Conservation (phyloP, 352 stramenopile species). For the Poterioochromonas sp. region DNA sequence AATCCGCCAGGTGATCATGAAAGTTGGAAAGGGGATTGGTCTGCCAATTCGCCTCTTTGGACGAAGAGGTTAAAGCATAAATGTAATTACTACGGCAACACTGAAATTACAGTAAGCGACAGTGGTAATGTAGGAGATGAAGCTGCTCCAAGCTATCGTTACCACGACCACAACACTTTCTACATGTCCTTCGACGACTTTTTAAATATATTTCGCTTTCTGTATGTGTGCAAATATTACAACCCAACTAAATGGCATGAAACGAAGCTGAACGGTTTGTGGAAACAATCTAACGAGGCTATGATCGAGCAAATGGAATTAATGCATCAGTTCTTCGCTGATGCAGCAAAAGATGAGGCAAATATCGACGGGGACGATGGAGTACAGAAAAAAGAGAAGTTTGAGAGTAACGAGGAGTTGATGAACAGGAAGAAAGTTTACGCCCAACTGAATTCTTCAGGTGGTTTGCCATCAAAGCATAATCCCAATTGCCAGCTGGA, state of each 20-base stretch:
- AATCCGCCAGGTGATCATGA: constrained; percentile 80
- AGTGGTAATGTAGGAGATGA: too few species aligned
- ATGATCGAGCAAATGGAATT: constrained; percentile 24
- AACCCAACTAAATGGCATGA: constrained; percentile 68
- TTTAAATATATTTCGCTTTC: constrained; percentile 71
- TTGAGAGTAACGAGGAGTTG: too few species aligned
- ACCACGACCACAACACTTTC: constrained; percentile 87
- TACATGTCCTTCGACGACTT: constrained; percentile 92
- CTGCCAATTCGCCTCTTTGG: constrained; percentile 73
- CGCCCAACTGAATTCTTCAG: constrained; percentile 54
- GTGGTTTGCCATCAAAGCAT: constrained; percentile 66
- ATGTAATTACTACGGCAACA: constrained; percentile 49
- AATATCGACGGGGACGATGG: background rate
- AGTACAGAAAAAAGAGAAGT: background rate
- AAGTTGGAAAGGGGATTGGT: constrained; percentile 84
- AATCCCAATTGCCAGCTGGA: constrained; percentile 65
- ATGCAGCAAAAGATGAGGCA: background rate
- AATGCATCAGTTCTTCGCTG: constrained; percentile 32
- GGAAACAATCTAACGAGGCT: constrained; percentile 39
- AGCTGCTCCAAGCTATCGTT: too few species aligned
- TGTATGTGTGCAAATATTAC: constrained; percentile 84
- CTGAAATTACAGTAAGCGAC: too few species aligned
- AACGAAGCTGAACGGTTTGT: constrained; percentile 51
- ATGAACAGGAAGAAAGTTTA: constrained; percentile 28
- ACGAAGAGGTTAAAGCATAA: constrained; percentile 69